Base-by-base conservation (phyloP, 139 green algal species). In the Micractinium conductrix region DNA sequence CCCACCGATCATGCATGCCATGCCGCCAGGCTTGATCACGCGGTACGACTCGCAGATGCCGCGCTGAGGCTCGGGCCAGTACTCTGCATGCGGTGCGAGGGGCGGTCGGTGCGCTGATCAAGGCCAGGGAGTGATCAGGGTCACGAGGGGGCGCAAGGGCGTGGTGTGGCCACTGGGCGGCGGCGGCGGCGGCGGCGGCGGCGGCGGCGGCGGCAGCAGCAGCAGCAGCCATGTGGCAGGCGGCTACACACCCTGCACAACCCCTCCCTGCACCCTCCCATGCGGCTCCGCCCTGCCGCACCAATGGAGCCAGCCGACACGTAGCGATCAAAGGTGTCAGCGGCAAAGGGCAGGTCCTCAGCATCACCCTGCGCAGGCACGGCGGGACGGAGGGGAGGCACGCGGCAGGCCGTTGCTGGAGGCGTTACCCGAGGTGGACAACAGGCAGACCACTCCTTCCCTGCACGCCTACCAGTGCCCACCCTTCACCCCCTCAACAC, bases 261-360 rank as follows among this genome's bases (percentile, higher is more conserved):
- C 30, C 26, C 84, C 79, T 88, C 73, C 12, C 22, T n/a, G 38
- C 42, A n/a, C n/a, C n/a, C n/a, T n/a, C n/a, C n/a, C n/a, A n/a
- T n/a, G n/a, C n/a, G n/a, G 16, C 22, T 40, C 21, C 1, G 35
- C 12, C 45, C 19, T 6, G 0, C 14, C 78, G 48, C 79, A 85
- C 79, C 93, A 67, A 98, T 98, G 87, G 88, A 94, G 53, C 96
- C 96, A 2, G 96, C 96, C 35, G 94, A 98, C 38, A 98, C 93
- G 81, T 99, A 99, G 48, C 96, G 91, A 87, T 99, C 96, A 87
- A 95, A 97, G 35, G 68, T 84, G 90, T 99, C 96, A 8, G 94
- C 93, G 2, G 89, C 48, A 81, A 98, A 97, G 10, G 95, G 96
- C 74, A 99, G 88, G 90, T 98, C 94, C 87, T 98, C 96, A 16